Base-by-base conservation (phyloP, 2,329 filamentous ascomycete species). In the Apiospora hydei region DNA sequence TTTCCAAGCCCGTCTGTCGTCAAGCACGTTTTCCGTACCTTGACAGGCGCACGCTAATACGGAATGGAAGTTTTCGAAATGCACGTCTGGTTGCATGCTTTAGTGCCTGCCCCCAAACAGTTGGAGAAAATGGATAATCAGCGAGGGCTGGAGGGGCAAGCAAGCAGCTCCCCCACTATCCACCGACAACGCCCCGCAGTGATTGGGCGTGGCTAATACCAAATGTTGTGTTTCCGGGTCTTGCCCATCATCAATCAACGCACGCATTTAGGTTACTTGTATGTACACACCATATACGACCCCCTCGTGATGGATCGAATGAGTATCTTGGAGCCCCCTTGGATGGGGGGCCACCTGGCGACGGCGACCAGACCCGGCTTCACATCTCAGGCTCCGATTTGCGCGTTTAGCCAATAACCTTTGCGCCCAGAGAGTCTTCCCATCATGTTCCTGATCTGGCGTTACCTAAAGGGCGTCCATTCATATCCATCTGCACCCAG, bases 371-470 rank as follows among this genome's bases (percentile, higher is more conserved):
- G n/a, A 26, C 64, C 64, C 64, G 41, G 38, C 7, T 26, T 41
- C 16, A 46, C 38, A 44, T 21, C 38, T 24, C 24, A n/a, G 67
- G 6, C 44, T 67, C 67, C 67, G 53, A 72, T 72, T 72, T 61
- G 71, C 69, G 71, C 71, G 71, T 69, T 70, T 72, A 67, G 57
- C 68, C 66, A 47, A 30, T 24, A 34, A 13, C 44, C 4, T 38
- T 11, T 8, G 13, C 26, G 57, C 51, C 43, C 30, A 57, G 68
- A 47, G 11, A 16, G 57, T 57, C 67, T 57, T 18, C 18, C 5
- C 34, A 38, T 46, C 21, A 41, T 67, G 70, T 30, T 38, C 21
- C 46, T 68, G 57, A 64, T 64, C 57, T 30, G 57, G 61, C 26
- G 26, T 26, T 69, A 49, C 44, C 67, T 34, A 24, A 41, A 41